phyloP scores from a whole-genome alignment of 305 asterid genomes.

The Salvia sclarea region DNA sequence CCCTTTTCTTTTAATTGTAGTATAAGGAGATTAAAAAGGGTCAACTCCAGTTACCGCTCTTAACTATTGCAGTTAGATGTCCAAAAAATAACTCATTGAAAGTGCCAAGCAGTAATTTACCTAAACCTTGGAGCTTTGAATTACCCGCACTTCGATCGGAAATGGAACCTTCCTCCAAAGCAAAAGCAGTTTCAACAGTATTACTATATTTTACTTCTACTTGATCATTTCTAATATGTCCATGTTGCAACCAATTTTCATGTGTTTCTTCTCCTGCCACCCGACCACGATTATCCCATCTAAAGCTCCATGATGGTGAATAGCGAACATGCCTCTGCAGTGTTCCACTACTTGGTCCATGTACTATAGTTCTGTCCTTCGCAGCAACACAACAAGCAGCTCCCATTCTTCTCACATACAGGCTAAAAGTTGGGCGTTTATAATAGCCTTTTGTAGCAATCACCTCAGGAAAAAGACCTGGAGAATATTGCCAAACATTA shows the following conservation, averaged over 20 bases:
- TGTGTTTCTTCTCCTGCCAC: constrained; percentile 82
- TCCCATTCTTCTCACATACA: constrained; percentile 58
- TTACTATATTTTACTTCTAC: constrained; percentile 56
- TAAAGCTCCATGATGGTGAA: constrained; percentile 91
- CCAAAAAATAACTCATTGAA: constrained; percentile 2
- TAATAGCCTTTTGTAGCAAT: constrained; percentile 10
- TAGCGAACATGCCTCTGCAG: constrained; percentile 56
- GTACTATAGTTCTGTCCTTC: constrained; percentile 44
- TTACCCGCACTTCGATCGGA: constrained; percentile 45
- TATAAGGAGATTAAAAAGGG: not conserved
- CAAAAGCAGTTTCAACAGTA: constrained; percentile 47
- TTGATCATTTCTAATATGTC: constrained; percentile 40
- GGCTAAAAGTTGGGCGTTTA: constrained; percentile 14
- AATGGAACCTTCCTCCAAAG: constrained; percentile 64
- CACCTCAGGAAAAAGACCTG: constrained; percentile 13
- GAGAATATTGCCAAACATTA: constrained; percentile 2
- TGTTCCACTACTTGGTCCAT: constrained; percentile 48
- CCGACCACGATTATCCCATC: constrained; percentile 80
- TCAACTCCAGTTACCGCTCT: constrained; percentile 1
- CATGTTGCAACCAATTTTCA: constrained; percentile 53
- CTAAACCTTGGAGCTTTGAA: constrained; percentile 41
- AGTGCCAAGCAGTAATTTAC: constrained; percentile 30
- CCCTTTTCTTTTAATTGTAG: not conserved
- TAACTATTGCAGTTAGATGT: not conserved
- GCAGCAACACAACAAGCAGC: constrained; percentile 88